Evolutionary conservation across 768 basidiomycete species (phyloP).

Genomic region (Dentipellis sp.): DNA sequence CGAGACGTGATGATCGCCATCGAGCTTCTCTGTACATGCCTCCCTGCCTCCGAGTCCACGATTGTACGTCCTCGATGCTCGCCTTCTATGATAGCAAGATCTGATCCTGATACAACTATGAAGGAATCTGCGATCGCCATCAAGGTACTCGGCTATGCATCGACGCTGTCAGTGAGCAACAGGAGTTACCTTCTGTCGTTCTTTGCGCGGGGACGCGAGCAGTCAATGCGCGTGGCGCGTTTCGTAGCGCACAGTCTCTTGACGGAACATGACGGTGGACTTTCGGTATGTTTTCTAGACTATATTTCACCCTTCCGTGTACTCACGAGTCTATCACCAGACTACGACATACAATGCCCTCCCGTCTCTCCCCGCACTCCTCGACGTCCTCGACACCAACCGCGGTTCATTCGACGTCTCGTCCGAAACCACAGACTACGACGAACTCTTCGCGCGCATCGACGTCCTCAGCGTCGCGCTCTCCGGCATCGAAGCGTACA

Average conservation of each 20-base stretch:
- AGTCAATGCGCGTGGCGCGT: slow-evolving; percentile 45
- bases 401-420: slow-evolving; percentile 23
- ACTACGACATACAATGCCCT: slow-evolving; percentile 25
- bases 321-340: neutral
- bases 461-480: slow-evolving; percentile 51
- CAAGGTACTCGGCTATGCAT: slow-evolving; percentile 33
- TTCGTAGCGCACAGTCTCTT: slow-evolving; percentile 47
- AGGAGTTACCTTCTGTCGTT: slow-evolving; percentile 42
- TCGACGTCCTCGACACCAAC: slow-evolving; percentile 40
- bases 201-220: slow-evolving; percentile 40
- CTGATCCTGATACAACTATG: neutral
- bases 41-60: slow-evolving; percentile 18
- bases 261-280: slow-evolving; percentile 15
- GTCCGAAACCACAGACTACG: slow-evolving; percentile 39
- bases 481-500: slow-evolving; percentile 49
- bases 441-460: slow-evolving; percentile 45
- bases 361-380: slow-evolving; percentile 42
- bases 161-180: slow-evolving; percentile 34
- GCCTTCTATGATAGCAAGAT: slow-evolving; percentile 8
- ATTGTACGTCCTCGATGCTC: slow-evolving; percentile 17
- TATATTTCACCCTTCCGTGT: slow-evolving; percentile 1
- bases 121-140: slow-evolving; percentile 41
- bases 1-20: slow-evolving; percentile 38
- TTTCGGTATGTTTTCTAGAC: slow-evolving; percentile 3
- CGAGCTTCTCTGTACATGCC: slow-evolving; percentile 34